Percentiles rank a stretch among this genome's conserved stretches.
These are phyloP conservation scores for Exophiala lecanii-corni DNA, from an alignment of 2,329 filamentous ascomycete genomes.

Conservation along the genomic window DNA sequence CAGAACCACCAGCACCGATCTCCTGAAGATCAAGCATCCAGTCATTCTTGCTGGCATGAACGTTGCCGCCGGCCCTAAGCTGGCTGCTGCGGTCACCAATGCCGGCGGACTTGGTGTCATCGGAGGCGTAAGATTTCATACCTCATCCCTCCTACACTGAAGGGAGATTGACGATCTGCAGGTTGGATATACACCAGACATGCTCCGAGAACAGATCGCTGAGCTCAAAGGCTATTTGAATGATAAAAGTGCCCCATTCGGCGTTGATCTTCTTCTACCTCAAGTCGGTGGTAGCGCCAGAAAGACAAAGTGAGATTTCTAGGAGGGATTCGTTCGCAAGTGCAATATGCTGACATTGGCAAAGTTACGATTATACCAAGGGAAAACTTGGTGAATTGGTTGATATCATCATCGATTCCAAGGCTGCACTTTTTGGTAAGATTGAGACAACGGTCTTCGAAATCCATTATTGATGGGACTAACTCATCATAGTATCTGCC, in stretches of 20 bases:
- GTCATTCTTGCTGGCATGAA: conserved; percentile 98
- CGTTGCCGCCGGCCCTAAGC: conserved; percentile 91
- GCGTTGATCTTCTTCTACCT: conserved; percentile 86
- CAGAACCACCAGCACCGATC: conserved; percentile 87
- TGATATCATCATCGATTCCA: conserved; percentile 87
- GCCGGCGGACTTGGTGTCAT: conserved; percentile 95
- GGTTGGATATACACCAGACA: conserved; percentile 83
- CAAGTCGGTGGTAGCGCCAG: conserved; percentile 91
- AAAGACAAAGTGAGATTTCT: conserved; percentile 86
- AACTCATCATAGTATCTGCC: conserved; percentile 62
- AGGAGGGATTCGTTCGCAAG: too few relatives aligned
- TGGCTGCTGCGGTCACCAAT: conserved; percentile 95
- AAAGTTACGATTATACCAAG: conserved; percentile 98
- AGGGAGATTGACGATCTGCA: conserved; percentile 2
- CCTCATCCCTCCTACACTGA: conserved; percentile 5
- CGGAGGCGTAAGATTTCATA: conserved; percentile 60
- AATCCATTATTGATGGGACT: not conserved
- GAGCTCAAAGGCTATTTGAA: conserved; percentile 84
- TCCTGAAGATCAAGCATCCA: conserved; percentile 96
- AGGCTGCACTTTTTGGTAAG: conserved; percentile 71
- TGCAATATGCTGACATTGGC: too few relatives aligned
- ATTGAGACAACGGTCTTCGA: not conserved
- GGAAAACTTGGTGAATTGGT: conserved; percentile 90
- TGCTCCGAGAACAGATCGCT: conserved; percentile 90
- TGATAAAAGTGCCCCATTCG: conserved; percentile 93